Evolutionary conservation across 805 yeast genomes (phyloP), one percentile per base, ranked within the genome.

Genomic region (Ogataea trehalophila): DNA sequence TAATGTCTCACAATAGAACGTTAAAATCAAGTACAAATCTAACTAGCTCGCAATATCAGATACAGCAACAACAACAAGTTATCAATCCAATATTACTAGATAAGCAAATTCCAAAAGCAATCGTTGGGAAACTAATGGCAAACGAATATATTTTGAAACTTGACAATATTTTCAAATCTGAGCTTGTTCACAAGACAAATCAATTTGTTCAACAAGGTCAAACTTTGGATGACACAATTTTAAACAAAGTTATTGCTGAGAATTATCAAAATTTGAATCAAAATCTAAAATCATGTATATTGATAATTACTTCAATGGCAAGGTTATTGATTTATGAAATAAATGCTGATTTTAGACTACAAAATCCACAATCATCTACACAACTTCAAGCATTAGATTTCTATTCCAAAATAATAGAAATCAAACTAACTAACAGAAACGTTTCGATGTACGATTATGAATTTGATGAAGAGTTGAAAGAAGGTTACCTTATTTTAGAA

Each of bases 401-500:
- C 45, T 66, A 63, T 46, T 58, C 65, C 3, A 60, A 56, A 37
- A 52, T 65, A 2, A 57, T 66, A 34, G 74, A 74, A 26, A 72
- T 77, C 35, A 73, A 68, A 44, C 55, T 75, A 31, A 74, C 78
- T 0, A 79, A 76, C 55, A 66, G 70, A 39, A 70, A 78, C 53
- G 79, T 85, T 46, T 86, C 87, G 58, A 81, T 86, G 83, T 86
- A 85, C 61, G 92, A 85, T 63, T 85, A 83, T 63, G 92, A 85
- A 61, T 85, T 86, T 63, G 83, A 81, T 52, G 86, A 80, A 48
- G 68, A 65, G 17, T 71, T 71, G 6, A 71, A 71, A 22, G 75
- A 71, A 46, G 94, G 92, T 0, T 84, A 78, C 56, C 67, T 85
- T 41, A 82, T 84, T 13, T 59, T 85, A 29, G 91, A 85, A 57